Evolutionary conservation across 23 red algal species (phyloP).

Genomic region (Gracilaria domingensis): DNA sequence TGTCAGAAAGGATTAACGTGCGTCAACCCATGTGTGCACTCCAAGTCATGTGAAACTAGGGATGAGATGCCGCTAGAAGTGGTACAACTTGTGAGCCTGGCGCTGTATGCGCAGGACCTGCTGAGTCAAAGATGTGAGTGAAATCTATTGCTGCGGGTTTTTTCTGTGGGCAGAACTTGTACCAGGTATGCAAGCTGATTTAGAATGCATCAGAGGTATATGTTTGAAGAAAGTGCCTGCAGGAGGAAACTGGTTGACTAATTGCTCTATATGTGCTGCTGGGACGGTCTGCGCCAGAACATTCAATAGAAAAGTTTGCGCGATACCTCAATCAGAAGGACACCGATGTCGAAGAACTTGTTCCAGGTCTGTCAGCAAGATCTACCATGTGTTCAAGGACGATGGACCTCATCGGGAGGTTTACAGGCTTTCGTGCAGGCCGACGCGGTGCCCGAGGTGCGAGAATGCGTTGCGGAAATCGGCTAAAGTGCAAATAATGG

Average conservation of each 20-base stretch:
- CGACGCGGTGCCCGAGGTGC: not conserved
- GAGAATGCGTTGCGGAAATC: not conserved
- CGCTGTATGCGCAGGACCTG: conserved; percentile 17
- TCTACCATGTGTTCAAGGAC: conserved; percentile 4
- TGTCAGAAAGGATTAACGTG: conserved; percentile 26
- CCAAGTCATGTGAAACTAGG: not conserved
- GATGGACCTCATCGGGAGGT: not conserved
- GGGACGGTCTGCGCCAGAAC: conserved; percentile 41
- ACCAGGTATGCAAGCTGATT: conserved; percentile 21
- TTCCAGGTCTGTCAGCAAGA: conserved; percentile 20
- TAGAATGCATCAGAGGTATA: conserved; percentile 21
- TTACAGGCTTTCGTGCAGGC: no score
- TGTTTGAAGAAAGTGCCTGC: conserved; percentile 9
- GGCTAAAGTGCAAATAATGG: not conserved
- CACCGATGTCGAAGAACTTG: not conserved
- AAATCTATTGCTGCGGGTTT: not conserved
- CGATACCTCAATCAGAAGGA: not conserved
- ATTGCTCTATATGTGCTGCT: not conserved
- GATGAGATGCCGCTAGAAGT: not conserved
- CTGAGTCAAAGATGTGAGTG: conserved; percentile 21
- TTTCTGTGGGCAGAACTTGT: conserved; percentile 36
- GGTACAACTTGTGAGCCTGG: not conserved
- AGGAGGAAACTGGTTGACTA: not conserved
- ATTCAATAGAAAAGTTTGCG: not conserved
- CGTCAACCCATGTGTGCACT: not conserved